These are phyloP conservation scores for Cairneyella variabilis DNA, from an alignment of 495 filamentous ascomycete genomes.

Conservation along the genomic window DNA sequence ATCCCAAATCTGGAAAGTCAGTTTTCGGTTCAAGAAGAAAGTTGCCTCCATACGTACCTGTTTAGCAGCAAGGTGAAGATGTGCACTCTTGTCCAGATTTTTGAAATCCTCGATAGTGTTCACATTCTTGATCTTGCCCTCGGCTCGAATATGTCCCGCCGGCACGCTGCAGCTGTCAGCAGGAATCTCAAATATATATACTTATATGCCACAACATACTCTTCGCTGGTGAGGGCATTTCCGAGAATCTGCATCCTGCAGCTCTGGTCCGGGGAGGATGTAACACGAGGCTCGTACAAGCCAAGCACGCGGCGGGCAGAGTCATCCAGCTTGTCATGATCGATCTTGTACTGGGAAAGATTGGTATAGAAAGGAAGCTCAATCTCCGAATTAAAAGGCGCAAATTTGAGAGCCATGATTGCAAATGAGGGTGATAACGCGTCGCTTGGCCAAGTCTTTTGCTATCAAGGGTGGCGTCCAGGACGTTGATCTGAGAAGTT, in stretches of 20 bases:
- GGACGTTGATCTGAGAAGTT: too few relatives aligned
- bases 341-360: conserved; percentile 84
- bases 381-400: conserved; percentile 87
- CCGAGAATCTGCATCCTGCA: conserved; percentile 85
- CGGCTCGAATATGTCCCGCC: conserved; percentile 69
- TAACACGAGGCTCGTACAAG: conserved; percentile 76
- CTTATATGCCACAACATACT: conserved; percentile 55
- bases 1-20: conserved; percentile 76
- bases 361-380: conserved; percentile 92
- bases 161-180: conserved; percentile 54
- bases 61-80: conserved; percentile 69
- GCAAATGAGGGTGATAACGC: neutral
- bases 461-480: too few relatives aligned
- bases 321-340: conserved; percentile 93
- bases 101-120: conserved; percentile 95
- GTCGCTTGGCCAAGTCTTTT: too few relatives aligned
- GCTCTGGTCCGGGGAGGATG: conserved; percentile 63
- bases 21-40: neutral
- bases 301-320: conserved; percentile 84
- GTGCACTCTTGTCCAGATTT: conserved; percentile 63
- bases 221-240: conserved; percentile 74
- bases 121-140: conserved; percentile 92
- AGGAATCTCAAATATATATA: conserved; percentile 2
- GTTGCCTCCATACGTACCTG: conserved; percentile 50
- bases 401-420: conserved; percentile 56